phyloP scores from a whole-genome alignment of 495 filamentous ascomycete genomes.

The Aspergillus olivimuriae region DNA sequence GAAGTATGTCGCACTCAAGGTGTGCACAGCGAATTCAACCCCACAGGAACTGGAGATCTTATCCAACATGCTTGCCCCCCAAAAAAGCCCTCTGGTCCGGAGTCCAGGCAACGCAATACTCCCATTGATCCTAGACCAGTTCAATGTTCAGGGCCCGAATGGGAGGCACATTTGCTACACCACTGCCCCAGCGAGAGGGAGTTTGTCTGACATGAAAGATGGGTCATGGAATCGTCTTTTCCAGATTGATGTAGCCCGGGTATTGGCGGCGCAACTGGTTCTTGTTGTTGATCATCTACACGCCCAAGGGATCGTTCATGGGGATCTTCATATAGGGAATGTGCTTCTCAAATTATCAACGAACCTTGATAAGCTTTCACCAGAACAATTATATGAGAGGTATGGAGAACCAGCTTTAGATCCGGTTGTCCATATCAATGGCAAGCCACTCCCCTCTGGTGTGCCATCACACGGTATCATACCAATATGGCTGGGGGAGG shows the following conservation, averaged over 20 bases:
- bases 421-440: conserved; percentile 17
- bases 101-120: conserved; percentile 16
- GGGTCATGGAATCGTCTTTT: conserved; percentile 25
- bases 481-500: conserved; percentile 25
- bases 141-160: conserved; percentile 35
- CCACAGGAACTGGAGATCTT: conserved; percentile 19
- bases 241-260: conserved; percentile 31
- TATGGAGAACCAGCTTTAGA: conserved; percentile 19
- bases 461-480: conserved; percentile 17
- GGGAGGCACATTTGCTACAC: conserved; percentile 36
- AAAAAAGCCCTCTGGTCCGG: not conserved
- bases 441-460: conserved; percentile 15
- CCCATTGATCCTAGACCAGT: conserved; percentile 29
- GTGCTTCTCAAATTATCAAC: conserved; percentile 16
- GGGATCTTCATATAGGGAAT: conserved; percentile 27
- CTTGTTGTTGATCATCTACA: conserved; percentile 26
- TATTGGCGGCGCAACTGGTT: conserved; percentile 31
- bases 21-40: conserved; percentile 23
- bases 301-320: conserved; percentile 24
- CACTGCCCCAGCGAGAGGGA: conserved; percentile 22
- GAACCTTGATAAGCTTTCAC: conserved; percentile 14
- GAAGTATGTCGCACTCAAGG: conserved; percentile 29
- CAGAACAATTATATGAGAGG: conserved; percentile 18
- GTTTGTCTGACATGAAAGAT: conserved; percentile 24
- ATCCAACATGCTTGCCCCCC: conserved; percentile 10